A percentile compares a stretch with the other conserved stretches of the same genome.
Conservation (phyloP, 1,284 basidiomycete species). For the Austroboletus olivaceoglutinosus region DNA sequence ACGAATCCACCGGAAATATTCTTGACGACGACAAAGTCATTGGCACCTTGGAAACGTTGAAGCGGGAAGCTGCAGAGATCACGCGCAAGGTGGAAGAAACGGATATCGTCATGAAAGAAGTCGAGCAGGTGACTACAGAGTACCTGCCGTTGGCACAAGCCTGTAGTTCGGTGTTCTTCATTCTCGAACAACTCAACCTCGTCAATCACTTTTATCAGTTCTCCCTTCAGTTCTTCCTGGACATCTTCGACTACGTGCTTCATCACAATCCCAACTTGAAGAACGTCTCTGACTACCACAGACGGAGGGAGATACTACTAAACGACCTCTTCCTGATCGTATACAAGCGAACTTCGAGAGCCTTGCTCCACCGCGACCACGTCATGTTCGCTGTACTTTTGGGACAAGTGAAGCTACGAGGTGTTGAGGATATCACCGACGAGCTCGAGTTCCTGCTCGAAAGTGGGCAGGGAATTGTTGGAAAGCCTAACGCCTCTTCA, state of each 20-base stretch:
- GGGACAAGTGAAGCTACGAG: slow-evolving; percentile 86
- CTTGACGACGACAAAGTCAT: slow-evolving; percentile 99
- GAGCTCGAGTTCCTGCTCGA: slow-evolving; percentile 92
- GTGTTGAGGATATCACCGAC: slow-evolving; percentile 73
- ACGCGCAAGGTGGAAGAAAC: slow-evolving; percentile 98
- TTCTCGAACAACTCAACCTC: slow-evolving; percentile 90
- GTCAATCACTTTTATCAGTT: slow-evolving; percentile 99
- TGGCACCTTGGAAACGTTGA: slow-evolving; percentile 93
- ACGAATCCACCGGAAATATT: slow-evolving; percentile 96
- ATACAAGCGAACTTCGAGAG: slow-evolving; percentile 88
- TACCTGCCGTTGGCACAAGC: slow-evolving; percentile 95
- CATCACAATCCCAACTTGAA: slow-evolving; percentile 89
- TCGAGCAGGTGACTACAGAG: slow-evolving; percentile 93
- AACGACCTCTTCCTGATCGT: slow-evolving; percentile 90
- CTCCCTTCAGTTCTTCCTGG: slow-evolving; percentile 96
- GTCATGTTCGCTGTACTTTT: slow-evolving; percentile 89
- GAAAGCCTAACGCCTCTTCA: slow-evolving; percentile 37
- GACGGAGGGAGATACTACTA: slow-evolving; percentile 81
- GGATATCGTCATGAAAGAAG: slow-evolving; percentile 92
- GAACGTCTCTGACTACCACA: slow-evolving; percentile 70
- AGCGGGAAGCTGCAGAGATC: slow-evolving; percentile 96
- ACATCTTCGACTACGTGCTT: slow-evolving; percentile 95
- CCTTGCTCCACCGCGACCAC: slow-evolving; percentile 89
- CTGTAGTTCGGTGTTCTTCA: slow-evolving; percentile 97
- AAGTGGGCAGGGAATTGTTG: slow-evolving; percentile 68